phyloP scores from a whole-genome alignment of 1,284 basidiomycete species.

The Melampsora larici-populina region DNA sequence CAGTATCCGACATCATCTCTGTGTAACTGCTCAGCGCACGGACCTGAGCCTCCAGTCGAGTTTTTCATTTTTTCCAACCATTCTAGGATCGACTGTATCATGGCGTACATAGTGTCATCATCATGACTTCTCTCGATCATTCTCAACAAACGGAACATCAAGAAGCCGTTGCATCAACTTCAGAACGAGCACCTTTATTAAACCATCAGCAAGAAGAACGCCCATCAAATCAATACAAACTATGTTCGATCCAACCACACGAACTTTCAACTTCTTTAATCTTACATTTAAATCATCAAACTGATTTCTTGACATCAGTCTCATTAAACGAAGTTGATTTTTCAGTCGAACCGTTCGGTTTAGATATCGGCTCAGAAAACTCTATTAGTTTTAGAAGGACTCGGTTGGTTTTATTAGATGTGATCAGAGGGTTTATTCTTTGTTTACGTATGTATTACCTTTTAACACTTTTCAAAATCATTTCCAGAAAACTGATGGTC shows the following conservation, averaged over 20 bases:
- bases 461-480: not conserved
- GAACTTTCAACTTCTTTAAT: conserved; percentile 19
- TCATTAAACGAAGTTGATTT: conserved; percentile 25
- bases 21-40: no score
- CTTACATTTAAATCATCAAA: not conserved
- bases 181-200: no score
- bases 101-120: no score
- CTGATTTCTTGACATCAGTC: conserved; percentile 4
- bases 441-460: no score
- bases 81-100: no score
- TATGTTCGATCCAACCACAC: conserved; percentile 15
- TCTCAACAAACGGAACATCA: not conserved
- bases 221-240: not conserved
- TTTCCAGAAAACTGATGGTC: conserved; percentile 4
- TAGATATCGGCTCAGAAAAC: conserved; percentile 3
- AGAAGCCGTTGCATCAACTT: not conserved
- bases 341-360: conserved; percentile 25
- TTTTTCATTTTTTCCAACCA: no score
- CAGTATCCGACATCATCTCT: no score
- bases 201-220: not conserved
- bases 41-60: no score
- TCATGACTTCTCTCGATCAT: no score
- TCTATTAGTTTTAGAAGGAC: not conserved
- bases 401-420: no score
- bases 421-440: no score